Percentiles rank a stretch among this genome's conserved stretches.
phyloP scores from a whole-genome alignment of 176 grass and related monocot species.

The Aechmea fasciata region DNA sequence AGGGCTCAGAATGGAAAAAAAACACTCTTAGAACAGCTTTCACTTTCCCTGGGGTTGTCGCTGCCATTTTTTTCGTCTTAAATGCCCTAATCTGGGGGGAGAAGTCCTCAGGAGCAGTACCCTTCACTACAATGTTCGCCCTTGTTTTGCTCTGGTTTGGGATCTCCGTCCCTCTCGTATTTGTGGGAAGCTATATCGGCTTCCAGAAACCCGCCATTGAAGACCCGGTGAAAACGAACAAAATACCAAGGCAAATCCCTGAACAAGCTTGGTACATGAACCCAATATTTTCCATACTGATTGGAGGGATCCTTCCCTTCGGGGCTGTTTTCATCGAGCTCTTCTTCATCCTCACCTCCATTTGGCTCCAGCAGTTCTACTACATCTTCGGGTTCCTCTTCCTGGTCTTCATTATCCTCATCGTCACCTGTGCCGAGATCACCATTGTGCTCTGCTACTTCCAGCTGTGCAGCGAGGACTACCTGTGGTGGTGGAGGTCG shows the following conservation, averaged over 20 bases:
- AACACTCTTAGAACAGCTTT: conserved; percentile 70
- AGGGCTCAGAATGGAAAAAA: conserved; percentile 75
- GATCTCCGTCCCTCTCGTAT: conserved; percentile 83
- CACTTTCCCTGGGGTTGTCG: conserved; percentile 64
- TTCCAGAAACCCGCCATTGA: conserved; percentile 75
- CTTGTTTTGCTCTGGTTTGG: conserved; percentile 91
- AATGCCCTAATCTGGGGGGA: conserved; percentile 82
- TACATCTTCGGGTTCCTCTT: conserved; percentile 97
- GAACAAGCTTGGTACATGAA: conserved; percentile 96
- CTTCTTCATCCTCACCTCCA: conserved; percentile 88
- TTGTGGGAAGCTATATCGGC: conserved; percentile 73
- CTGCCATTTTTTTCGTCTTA: conserved; percentile 66
- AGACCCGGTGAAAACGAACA: conserved; percentile 87
- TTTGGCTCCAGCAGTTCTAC: conserved; percentile 90
- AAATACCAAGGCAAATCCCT: conserved; percentile 77
- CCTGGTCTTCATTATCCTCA: conserved; percentile 74
- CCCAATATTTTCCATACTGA: conserved; percentile 67
- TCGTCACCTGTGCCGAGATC: conserved; percentile 85
- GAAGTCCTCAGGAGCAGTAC: conserved; percentile 87
- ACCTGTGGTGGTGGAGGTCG: conserved; percentile 89
- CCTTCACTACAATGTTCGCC: conserved; percentile 95
- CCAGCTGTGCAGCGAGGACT: conserved; percentile 94
- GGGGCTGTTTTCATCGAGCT: conserved; percentile 88
- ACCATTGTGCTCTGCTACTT: conserved; percentile 91
- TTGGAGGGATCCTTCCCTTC: conserved; percentile 80